phyloP scores from a whole-genome alignment of 2,329 filamentous ascomycete genomes.

The Ilyonectria sp. region DNA sequence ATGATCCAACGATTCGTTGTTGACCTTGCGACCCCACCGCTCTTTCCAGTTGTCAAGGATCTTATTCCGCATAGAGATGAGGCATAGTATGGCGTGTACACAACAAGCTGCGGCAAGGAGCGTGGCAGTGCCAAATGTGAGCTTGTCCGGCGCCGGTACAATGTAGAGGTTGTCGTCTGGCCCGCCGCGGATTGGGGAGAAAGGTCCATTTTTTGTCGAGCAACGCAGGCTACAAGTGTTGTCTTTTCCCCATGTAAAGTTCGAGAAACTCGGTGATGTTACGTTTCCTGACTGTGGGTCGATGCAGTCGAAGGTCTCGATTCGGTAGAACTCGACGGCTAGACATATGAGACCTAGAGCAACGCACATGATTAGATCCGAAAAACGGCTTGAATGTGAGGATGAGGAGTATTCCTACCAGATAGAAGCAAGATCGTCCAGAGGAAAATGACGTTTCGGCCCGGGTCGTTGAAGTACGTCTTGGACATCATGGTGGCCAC shows the following conservation, averaged over 20 bases:
- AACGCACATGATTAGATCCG: neutral
- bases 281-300: slow-evolving; percentile 55
- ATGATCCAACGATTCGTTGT: slow-evolving; percentile 53
- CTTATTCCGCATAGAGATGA: slow-evolving; percentile 75
- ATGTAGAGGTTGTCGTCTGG: slow-evolving; percentile 75
- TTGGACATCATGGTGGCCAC: slow-evolving; percentile 72
- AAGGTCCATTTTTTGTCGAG: slow-evolving; percentile 61
- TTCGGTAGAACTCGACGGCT: slow-evolving; percentile 76
- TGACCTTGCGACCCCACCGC: slow-evolving; percentile 48
- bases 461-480: slow-evolving; percentile 76
- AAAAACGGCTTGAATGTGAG: fast-evolving
- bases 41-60: slow-evolving; percentile 75
- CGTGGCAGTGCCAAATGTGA: slow-evolving; percentile 73
- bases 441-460: slow-evolving; percentile 76
- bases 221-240: slow-evolving; percentile 65
- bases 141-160: slow-evolving; percentile 68
- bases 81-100: slow-evolving; percentile 73
- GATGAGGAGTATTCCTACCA: slow-evolving; percentile 56
- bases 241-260: slow-evolving; percentile 61
- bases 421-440: slow-evolving; percentile 75
- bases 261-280: slow-evolving; percentile 50
- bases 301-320: slow-evolving; percentile 60
- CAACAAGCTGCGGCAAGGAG: slow-evolving; percentile 76
- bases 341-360: slow-evolving; percentile 70
- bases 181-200: slow-evolving; percentile 68